These are phyloP conservation scores for Sugiyamaella lignohabitans DNA, from an alignment of 805 yeast genomes.

Conservation along the genomic window DNA sequence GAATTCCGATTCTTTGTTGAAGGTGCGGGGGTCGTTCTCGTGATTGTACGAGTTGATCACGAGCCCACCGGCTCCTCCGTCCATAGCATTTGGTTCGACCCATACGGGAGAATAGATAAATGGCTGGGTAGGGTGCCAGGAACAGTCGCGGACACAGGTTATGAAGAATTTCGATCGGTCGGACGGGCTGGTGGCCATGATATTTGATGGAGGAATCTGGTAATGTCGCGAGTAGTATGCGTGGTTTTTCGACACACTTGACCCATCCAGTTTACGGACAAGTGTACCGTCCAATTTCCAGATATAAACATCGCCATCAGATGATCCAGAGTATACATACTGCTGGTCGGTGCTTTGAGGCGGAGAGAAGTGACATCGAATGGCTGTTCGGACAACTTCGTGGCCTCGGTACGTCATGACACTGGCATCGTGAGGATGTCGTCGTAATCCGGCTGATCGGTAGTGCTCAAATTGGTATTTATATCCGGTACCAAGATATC, in stretches of 20 bases:
- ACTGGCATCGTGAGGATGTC: conserved; percentile 26
- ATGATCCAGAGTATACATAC: conserved; percentile 28
- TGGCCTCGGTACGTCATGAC: conserved; percentile 29
- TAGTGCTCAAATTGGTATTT: conserved; percentile 23
- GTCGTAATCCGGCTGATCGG: conserved; percentile 18
- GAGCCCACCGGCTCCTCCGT: conserved; percentile 6
- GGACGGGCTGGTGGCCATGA: background rate
- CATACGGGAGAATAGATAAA: conserved; percentile 16
- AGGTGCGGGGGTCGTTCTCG: background rate
- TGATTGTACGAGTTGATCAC: conserved; percentile 4
- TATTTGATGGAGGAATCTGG: too few relatives aligned
- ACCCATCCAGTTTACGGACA: conserved; percentile 13
- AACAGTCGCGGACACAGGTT: conserved; percentile 23
- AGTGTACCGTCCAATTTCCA: conserved; percentile 28
- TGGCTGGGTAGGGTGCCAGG: conserved; percentile 27
- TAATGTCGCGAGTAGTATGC: background rate
- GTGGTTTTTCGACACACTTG: conserved; percentile 5
- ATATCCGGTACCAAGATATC: conserved; percentile 15
- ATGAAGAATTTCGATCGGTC: background rate
- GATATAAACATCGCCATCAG: conserved; percentile 25
- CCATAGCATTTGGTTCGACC: conserved; percentile 1
- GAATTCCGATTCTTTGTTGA: background rate
- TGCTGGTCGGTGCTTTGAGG: conserved; percentile 23
- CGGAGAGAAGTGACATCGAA: conserved; percentile 29
- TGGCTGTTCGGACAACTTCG: conserved; percentile 25